Evolutionary conservation across 2,329 filamentous ascomycete species (phyloP).

Genomic region (Monilinia fructicola): DNA sequence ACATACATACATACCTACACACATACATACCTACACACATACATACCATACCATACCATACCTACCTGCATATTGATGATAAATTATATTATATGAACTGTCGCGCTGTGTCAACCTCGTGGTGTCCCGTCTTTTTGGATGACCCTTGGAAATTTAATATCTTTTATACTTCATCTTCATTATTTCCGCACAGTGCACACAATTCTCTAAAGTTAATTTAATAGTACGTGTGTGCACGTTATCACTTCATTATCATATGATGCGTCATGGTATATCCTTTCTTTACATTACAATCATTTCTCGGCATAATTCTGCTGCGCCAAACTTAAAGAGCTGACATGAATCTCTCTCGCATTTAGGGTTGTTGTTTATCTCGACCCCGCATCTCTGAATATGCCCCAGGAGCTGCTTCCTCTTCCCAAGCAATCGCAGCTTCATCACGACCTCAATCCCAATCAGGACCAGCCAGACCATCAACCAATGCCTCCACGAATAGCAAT

Average conservation of each 20-base stretch:
- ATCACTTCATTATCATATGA: constrained; percentile 9
- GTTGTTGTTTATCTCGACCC: constrained; percentile 58
- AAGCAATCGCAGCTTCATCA: constrained; percentile 47
- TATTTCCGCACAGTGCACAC: neutral
- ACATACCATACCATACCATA: too few relatives aligned
- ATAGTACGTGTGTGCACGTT: constrained; percentile 22
- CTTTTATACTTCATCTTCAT: neutral
- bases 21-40: too few relatives aligned
- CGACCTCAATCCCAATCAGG: constrained; percentile 30
- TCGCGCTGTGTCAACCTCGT: neutral
- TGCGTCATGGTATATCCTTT: constrained; percentile 23
- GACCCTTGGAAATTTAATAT: neutral
- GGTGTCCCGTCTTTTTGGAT: constrained; percentile 3
- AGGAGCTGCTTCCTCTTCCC: constrained; percentile 47
- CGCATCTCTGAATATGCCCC: constrained; percentile 55
- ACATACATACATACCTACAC: neutral
- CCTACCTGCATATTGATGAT: neutral
- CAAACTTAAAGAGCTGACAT: neutral
- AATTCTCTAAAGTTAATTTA: constrained; percentile 2
- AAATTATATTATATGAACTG: neutral
- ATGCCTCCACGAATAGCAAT: constrained; percentile 27
- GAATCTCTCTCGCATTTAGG: constrained; percentile 45
- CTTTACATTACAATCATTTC: neutral
- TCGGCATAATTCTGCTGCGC: neutral
- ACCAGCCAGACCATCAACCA: constrained; percentile 33